Evolutionary conservation across 208 protist genomes (phyloP).

Genomic region (Acanthamoeba polyphaga): DNA sequence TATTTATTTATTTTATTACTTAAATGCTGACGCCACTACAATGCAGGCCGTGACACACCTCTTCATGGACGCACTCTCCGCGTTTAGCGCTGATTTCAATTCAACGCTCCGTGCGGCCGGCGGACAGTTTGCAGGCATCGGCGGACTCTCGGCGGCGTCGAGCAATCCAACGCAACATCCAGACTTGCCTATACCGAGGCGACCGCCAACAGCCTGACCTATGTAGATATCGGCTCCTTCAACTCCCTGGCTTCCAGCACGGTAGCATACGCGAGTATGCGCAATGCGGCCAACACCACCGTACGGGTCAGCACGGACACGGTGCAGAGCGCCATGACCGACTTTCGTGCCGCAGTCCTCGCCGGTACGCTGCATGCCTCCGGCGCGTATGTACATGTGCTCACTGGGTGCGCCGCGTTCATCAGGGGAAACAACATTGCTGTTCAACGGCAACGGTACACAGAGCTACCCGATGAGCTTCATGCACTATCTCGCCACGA

Average conservation of each 20-base stretch:
- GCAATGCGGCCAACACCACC: neutral
- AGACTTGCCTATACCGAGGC: neutral
- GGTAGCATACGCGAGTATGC: neutral
- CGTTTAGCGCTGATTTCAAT: slow-evolving; percentile 5
- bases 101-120: neutral
- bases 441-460: neutral
- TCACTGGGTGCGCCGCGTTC: too few relatives aligned
- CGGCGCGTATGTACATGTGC: neutral
- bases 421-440: neutral
- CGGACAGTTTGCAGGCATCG: neutral
- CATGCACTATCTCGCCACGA: slow-evolving; percentile 17
- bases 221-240: slow-evolving; percentile 1
- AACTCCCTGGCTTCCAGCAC: neutral
- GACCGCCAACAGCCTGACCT: slow-evolving; percentile 27
- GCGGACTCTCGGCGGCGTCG: neutral
- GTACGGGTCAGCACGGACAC: neutral
- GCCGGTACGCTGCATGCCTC: neutral
- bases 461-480: slow-evolving; percentile 53
- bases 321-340: slow-evolving; percentile 28
- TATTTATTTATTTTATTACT: neutral
- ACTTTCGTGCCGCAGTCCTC: neutral
- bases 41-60: neutral
- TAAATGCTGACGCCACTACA: neutral
- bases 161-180: neutral
- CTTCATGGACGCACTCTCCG: slow-evolving; percentile 3